phyloP scores from a whole-genome alignment of 306 rosid species.

The Prinsepia uniflora region DNA sequence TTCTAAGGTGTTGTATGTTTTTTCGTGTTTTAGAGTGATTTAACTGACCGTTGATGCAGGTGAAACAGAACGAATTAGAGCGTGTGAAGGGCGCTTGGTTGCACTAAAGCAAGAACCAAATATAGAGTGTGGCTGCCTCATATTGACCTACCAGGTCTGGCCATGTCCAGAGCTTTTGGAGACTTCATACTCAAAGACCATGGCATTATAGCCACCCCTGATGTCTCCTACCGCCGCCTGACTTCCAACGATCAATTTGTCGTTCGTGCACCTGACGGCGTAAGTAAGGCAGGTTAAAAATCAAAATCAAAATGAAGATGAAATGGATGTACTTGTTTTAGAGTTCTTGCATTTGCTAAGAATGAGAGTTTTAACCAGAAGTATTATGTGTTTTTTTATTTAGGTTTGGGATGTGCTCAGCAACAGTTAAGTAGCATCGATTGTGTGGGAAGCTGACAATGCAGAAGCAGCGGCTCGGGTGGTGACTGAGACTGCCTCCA shows the following conservation, averaged over 20 bases:
- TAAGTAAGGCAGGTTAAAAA: conserved; percentile 21
- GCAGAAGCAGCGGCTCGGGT: conserved; percentile 55
- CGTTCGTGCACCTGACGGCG: conserved; percentile 74
- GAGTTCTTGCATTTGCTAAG: not conserved
- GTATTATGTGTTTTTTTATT: not conserved
- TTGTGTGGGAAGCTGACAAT: conserved; percentile 46
- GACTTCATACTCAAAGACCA: conserved; percentile 67
- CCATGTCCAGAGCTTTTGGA: conserved; percentile 83
- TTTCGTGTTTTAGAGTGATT: not conserved
- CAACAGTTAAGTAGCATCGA: conserved; percentile 50
- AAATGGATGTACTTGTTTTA: not conserved
- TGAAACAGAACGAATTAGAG: conserved; percentile 59
- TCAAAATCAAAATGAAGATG: not conserved
- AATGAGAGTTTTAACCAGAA: not conserved
- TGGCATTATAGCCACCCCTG: conserved; percentile 64
- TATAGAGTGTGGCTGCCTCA: conserved; percentile 62
- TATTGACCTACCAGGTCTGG: conserved; percentile 56
- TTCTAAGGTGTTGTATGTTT: not conserved
- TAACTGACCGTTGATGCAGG: conserved; percentile 26
- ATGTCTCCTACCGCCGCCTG: conserved; percentile 40
- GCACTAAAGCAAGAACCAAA: conserved; percentile 57
- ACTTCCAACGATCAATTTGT: conserved; percentile 49
- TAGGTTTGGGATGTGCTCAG: conserved; percentile 80
- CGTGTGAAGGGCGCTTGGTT: conserved; percentile 51
- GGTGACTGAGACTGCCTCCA: conserved; percentile 55